phyloP scores from a whole-genome alignment of 2,329 filamentous ascomycete species.

The Fusarium subtropicale region DNA sequence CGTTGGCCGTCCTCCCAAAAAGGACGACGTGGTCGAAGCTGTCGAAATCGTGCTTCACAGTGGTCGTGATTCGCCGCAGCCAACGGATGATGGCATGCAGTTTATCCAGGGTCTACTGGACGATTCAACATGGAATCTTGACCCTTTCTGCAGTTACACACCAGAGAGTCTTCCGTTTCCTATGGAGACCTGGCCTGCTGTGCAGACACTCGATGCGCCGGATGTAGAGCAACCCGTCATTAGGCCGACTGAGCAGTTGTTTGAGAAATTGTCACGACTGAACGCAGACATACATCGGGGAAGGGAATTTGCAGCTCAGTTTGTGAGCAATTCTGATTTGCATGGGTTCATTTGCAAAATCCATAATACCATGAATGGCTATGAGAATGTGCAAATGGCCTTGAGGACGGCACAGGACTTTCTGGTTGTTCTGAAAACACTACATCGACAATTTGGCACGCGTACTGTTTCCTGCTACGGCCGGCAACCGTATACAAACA shows the following conservation, averaged over 20 bases:
- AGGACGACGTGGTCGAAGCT: constrained; percentile 9
- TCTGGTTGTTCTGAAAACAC: constrained; percentile 41
- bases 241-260: constrained; percentile 23
- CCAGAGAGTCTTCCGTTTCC: constrained; percentile 34
- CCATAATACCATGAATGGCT: constrained; percentile 28
- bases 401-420: constrained; percentile 45
- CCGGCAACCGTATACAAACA: constrained; percentile 14
- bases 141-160: constrained; percentile 22
- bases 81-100: constrained; percentile 15
- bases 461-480: constrained; percentile 10
- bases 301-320: constrained; percentile 19
- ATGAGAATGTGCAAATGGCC: constrained; percentile 35
- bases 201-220: constrained; percentile 21
- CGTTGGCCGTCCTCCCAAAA: constrained; percentile 49
- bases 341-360: constrained; percentile 33
- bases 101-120: constrained; percentile 36
- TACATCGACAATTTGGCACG: constrained; percentile 43
- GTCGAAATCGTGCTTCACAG: constrained; percentile 11
- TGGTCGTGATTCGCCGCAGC: background rate
- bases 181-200: constrained; percentile 37
- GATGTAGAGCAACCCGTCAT: constrained; percentile 17
- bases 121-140: constrained; percentile 35
- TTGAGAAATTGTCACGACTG: constrained; percentile 39
- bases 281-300: constrained; percentile 42
- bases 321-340: constrained; percentile 14